phyloP scores from a whole-genome alignment of 148 eudicot species.

The Rheum nobile region DNA sequence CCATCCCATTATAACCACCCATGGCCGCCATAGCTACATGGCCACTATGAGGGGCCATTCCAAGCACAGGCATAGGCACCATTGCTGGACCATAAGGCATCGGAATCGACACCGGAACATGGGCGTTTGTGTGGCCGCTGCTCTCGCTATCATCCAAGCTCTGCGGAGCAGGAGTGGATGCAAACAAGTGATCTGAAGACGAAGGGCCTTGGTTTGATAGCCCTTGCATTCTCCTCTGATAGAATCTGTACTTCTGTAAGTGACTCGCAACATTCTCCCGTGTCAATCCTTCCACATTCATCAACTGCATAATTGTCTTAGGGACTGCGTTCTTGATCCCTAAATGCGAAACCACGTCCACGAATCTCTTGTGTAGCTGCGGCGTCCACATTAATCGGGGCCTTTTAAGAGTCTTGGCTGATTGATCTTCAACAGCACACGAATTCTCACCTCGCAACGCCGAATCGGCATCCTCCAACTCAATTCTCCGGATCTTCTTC shows the following conservation, averaged over 20 bases:
- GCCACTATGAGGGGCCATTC: conserved; percentile 22
- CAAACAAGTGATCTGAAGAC: not conserved
- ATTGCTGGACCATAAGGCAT: conserved; percentile 7
- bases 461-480: conserved; percentile 12
- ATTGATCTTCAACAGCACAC: conserved; percentile 10
- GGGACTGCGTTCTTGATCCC: conserved; percentile 87
- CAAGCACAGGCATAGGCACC: conserved; percentile 23
- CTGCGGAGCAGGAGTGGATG: conserved; percentile 1
- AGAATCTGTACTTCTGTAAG: conserved; percentile 81
- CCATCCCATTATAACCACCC: conserved; percentile 19
- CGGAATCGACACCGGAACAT: conserved; percentile 3
- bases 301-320: conserved; percentile 89
- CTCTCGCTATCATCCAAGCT: not conserved
- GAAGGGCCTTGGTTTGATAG: conserved; percentile 5
- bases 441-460: conserved; percentile 1
- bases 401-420: conserved; percentile 30
- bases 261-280: conserved; percentile 92
- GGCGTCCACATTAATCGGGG: conserved; percentile 89
- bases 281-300: conserved; percentile 89
- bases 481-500: conserved; percentile 21
- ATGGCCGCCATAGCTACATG: conserved; percentile 14
- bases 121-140: not conserved
- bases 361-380: conserved; percentile 81
- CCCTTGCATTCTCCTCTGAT: conserved; percentile 76
- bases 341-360: conserved; percentile 69